phyloP scores from a whole-genome alignment of 352 stramenopile species.

The Elongisporangium prolatum region DNA sequence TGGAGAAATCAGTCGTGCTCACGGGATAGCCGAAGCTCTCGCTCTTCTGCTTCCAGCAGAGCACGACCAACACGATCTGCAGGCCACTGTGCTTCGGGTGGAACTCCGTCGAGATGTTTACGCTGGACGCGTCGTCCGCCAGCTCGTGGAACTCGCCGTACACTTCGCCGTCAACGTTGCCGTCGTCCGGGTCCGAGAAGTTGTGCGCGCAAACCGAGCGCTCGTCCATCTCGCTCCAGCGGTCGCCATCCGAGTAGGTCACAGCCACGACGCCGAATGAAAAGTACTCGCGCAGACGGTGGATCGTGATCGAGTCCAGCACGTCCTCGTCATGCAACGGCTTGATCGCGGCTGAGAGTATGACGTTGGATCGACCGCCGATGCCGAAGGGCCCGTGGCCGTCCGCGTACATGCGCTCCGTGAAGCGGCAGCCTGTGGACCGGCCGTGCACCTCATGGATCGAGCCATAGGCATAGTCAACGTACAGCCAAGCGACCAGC shows the following conservation, averaged over 20 bases:
- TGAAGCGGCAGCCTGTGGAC: constrained; percentile 55
- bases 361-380: constrained; percentile 39
- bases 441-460: constrained; percentile 57
- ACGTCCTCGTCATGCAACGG: constrained; percentile 50
- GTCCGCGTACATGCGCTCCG: constrained; percentile 80
- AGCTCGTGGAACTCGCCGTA: constrained; percentile 56
- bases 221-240: constrained; percentile 41
- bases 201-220: constrained; percentile 53
- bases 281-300: constrained; percentile 73
- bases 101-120: constrained; percentile 49
- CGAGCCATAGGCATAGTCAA: constrained; percentile 34
- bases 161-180: constrained; percentile 36
- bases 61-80: constrained; percentile 64
- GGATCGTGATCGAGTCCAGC: constrained; percentile 61
- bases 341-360: constrained; percentile 42
- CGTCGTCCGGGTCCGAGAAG: constrained; percentile 36
- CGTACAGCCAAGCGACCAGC: constrained; percentile 20
- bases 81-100: constrained; percentile 42
- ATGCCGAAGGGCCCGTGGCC: constrained; percentile 42
- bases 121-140: constrained; percentile 17
- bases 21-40: constrained; percentile 75
- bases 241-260: constrained; percentile 49
- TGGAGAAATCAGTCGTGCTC: constrained; percentile 57
- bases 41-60: constrained; percentile 83
- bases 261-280: constrained; percentile 66